A percentile compares a stretch with the other conserved stretches of the same genome.
These are phyloP conservation scores for Pichia sp. DNA, from an alignment of 1,139 yeast species.

Conservation along the genomic window DNA sequence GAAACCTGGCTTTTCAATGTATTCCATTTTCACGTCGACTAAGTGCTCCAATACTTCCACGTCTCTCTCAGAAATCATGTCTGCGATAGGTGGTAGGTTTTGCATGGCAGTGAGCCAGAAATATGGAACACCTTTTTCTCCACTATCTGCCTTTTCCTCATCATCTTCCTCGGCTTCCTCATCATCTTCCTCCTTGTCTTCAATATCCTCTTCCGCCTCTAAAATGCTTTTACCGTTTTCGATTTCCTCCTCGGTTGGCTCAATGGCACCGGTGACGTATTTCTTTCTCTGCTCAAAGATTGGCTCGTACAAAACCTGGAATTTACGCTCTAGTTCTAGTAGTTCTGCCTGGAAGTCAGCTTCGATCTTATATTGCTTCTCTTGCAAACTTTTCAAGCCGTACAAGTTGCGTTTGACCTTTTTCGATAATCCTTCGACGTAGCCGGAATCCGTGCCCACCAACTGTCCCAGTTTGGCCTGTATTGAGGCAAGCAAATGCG, in stretches of 20 bases:
- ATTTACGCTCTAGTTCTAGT: constrained; percentile 81
- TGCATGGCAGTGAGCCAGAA: constrained; percentile 97
- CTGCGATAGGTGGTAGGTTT: constrained; percentile 77
- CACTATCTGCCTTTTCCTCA: constrained; percentile 42
- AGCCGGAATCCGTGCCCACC: constrained; percentile 85
- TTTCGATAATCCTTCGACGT: constrained; percentile 74
- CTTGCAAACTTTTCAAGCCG: constrained; percentile 84
- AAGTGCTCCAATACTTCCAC: constrained; percentile 73
- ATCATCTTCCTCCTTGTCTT: constrained; percentile 39
- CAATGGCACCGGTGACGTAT: constrained; percentile 66
- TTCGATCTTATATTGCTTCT: constrained; percentile 75
- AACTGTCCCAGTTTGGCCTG: constrained; percentile 84
- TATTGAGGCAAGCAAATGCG: constrained; percentile 77
- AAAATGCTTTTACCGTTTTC: constrained; percentile 61
- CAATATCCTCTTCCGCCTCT: constrained; percentile 42
- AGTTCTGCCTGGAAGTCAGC: constrained; percentile 89
- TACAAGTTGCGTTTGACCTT: constrained; percentile 70
- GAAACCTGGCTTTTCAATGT: constrained; percentile 87
- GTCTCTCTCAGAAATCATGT: constrained; percentile 86
- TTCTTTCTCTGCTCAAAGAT: constrained; percentile 70
- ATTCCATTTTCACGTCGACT: constrained; percentile 72
- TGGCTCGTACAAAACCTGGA: constrained; percentile 69
- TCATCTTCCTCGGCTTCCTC: constrained; percentile 36
- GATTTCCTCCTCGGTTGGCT: constrained; percentile 77
- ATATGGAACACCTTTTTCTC: constrained; percentile 71